Percentiles rank a stretch among this genome's conserved stretches.
Evolutionary conservation across 2,329 filamentous ascomycete genomes (phyloP).

Genomic region (Aaosphaeria pasadenensis): DNA sequence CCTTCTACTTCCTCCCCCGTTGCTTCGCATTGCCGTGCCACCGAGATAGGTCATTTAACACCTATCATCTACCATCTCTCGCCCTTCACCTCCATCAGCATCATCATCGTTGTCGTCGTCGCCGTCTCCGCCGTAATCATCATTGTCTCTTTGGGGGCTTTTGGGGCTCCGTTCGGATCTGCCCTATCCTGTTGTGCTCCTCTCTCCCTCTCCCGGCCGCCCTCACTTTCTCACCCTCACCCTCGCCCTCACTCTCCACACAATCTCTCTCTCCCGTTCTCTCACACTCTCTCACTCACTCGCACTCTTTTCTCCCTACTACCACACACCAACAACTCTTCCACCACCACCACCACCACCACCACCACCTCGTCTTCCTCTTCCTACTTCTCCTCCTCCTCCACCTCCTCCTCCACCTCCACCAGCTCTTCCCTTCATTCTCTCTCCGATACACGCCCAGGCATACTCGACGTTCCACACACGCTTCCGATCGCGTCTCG

Average conservation of each 20-base stretch:
- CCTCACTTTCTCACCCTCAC: not conserved
- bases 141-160: too few species aligned
- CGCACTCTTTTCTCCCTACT: not conserved
- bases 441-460: not conserved
- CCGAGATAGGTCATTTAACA: too few species aligned
- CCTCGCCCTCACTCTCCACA: not conserved
- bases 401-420: not conserved
- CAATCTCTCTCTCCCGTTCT: not conserved
- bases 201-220: not conserved
- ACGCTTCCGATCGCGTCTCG: too few species aligned
- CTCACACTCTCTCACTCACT: not conserved
- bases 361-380: not conserved
- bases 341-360: not conserved
- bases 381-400: not conserved
- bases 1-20: too few species aligned
- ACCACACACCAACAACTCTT: not conserved
- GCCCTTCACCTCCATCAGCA: too few species aligned
- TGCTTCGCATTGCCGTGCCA: too few species aligned
- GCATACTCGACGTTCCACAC: not conserved
- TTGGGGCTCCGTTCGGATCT: too few species aligned
- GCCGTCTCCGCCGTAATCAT: too few species aligned
- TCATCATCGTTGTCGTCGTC: too few species aligned
- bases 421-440: not conserved
- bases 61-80: too few species aligned
- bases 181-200: not conserved